Conservation (phyloP, 2,329 filamentous ascomycete genomes). For the Hymenoscyphus repandus region DNA sequence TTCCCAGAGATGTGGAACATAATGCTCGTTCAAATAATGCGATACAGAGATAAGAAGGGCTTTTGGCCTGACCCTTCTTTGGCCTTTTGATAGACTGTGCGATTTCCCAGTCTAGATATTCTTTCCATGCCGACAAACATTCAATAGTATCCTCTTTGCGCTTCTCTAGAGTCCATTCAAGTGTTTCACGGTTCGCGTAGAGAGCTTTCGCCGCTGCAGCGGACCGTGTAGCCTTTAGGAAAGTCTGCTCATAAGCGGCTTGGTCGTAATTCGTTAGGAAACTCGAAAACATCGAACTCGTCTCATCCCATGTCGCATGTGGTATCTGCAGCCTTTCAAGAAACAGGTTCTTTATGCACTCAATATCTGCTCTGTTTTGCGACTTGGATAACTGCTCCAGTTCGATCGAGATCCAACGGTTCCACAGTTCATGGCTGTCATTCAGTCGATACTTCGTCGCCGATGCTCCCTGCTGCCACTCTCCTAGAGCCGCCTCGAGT, state of each 20-base stretch:
- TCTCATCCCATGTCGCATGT: slow-evolving; percentile 70
- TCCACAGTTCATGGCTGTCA: slow-evolving; percentile 75
- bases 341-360: slow-evolving; percentile 64
- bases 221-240: slow-evolving; percentile 61
- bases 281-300: slow-evolving; percentile 67
- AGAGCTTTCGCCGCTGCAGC: slow-evolving; percentile 60
- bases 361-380: slow-evolving; percentile 50
- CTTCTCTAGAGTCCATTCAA: slow-evolving; percentile 60
- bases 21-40: slow-evolving; percentile 78
- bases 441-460: slow-evolving; percentile 68
- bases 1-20: slow-evolving; percentile 56
- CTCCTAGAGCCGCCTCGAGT: slow-evolving; percentile 57
- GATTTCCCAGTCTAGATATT: slow-evolving; percentile 86
- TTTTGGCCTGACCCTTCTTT: slow-evolving; percentile 40
- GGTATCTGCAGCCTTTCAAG: slow-evolving; percentile 66
- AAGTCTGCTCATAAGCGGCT: slow-evolving; percentile 65
- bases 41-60: slow-evolving; percentile 47
- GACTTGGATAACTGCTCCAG: slow-evolving; percentile 59
- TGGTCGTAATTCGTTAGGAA: slow-evolving; percentile 70
- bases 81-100: slow-evolving; percentile 51
- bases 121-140: slow-evolving; percentile 46
- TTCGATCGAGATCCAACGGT: slow-evolving; percentile 69
- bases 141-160: slow-evolving; percentile 53
- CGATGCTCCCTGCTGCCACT: slow-evolving; percentile 68
- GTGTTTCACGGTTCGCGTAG: slow-evolving; percentile 59